Percentiles rank a stretch among this genome's conserved stretches.
phyloP scores from a whole-genome alignment of 257 asterid species.

The Solanum pennellii region DNA sequence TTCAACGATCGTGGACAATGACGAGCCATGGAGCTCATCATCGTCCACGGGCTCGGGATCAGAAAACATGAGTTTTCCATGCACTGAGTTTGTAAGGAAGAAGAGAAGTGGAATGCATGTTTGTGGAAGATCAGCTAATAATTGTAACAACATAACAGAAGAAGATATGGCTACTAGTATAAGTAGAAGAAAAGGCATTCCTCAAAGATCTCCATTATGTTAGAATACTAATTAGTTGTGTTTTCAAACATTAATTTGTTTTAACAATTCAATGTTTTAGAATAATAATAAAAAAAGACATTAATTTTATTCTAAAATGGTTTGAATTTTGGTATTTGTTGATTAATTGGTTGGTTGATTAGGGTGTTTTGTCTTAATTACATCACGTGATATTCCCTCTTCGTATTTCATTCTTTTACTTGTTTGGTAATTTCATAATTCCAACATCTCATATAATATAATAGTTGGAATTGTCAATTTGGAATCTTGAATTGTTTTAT shows the following conservation, averaged over 20 bases:
- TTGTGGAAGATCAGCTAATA: slow-evolving; percentile 36
- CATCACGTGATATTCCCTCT: slow-evolving; percentile 34
- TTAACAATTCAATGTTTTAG: background rate
- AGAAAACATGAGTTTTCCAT: slow-evolving; percentile 54
- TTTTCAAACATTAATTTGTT: background rate
- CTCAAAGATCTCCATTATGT: slow-evolving; percentile 92
- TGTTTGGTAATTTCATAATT: background rate
- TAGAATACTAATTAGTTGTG: slow-evolving; percentile 11
- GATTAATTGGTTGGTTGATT: slow-evolving; percentile 58
- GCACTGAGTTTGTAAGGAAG: slow-evolving; percentile 68
- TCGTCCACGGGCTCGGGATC: slow-evolving; percentile 40
- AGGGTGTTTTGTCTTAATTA: slow-evolving; percentile 85
- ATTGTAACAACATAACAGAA: slow-evolving; percentile 26
- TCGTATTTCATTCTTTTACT: background rate
- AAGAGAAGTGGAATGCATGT: slow-evolving; percentile 66
- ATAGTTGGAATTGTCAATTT: background rate
- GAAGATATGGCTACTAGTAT: slow-evolving; percentile 83
- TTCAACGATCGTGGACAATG: slow-evolving; percentile 63
- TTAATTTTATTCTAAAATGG: background rate
- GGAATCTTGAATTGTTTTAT: background rate
- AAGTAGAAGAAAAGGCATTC: slow-evolving; percentile 91
- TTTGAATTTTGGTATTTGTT: slow-evolving; percentile 20
- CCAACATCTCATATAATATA: background rate
- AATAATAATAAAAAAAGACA: background rate
- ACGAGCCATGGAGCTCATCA: slow-evolving; percentile 35